Evolutionary conservation across 345 rosid species (phyloP), one percentile per base, ranked within the genome.

Genomic region (Trapa incisa): DNA sequence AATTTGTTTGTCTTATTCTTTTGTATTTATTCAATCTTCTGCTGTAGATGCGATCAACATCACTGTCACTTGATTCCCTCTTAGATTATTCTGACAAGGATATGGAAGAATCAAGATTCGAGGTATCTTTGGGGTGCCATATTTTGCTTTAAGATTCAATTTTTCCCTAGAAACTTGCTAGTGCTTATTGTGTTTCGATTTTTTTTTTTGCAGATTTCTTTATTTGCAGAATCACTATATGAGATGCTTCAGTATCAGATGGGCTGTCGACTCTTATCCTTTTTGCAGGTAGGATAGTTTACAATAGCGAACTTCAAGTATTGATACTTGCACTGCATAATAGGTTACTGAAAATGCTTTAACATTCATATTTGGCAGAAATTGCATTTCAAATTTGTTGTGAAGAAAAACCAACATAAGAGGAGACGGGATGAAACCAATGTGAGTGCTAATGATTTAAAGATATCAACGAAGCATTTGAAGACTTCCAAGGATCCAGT

Each of bases 161-260:
- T 54, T 5, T 54, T 54, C 29, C 29, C 29, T 15, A 58, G 33
- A 32, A 32, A 33, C 62, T 8, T 11, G 35, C 4, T 32, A 33
- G 35, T 9, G 38, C 15, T 58, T 37, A 5, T 15, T 67, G 66
- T 61, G 52, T 61, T 43, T 32, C 37, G 48, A 65, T 17, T 29
- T 48, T 22, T 22, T 22, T 22, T 60, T 37, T 69, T 80, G 83
- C 87, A 93, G 98, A 80, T 94, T 68, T 89, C 99, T 22, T 73
- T 94, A 80, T 95, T 95, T 85, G 96, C 96, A 3, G 97, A 95
- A 79, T 74, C 91, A 11, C 77, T 95, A 33, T 85, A 82, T 77
- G 99, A 95, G 81, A 87, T 87, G 97, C 90, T 95, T 67, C 96
- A 95, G 76, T 79, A 86, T 80, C 91, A 91, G 84, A 95, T 91